Conservation (phyloP, 176 grass and related monocot species). For the Phragmites australis region DNA sequence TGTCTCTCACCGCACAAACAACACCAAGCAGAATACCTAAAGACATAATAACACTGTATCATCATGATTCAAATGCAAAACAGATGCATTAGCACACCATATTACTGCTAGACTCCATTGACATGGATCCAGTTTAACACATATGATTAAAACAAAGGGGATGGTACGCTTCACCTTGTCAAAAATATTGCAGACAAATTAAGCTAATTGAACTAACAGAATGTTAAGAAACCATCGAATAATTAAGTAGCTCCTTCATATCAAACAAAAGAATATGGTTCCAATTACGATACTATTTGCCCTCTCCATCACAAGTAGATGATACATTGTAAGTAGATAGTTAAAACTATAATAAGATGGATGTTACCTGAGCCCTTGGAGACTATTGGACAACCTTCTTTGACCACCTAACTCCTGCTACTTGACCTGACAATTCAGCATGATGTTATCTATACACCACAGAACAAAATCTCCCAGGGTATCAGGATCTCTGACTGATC, state of each 20-base stretch:
- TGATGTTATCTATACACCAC: conserved; percentile 87
- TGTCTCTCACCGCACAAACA: no score
- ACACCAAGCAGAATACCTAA: no score
- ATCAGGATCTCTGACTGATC: conserved; percentile 73
- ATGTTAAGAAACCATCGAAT: background rate
- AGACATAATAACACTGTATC: no score
- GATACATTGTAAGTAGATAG: background rate
- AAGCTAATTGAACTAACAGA: no score
- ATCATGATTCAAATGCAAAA: no score
- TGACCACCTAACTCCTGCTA: conserved; percentile 54
- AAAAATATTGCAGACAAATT: background rate
- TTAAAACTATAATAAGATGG: conserved; percentile 13
- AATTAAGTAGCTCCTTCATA: background rate
- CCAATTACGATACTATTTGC: background rate
- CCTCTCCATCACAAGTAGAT: background rate
- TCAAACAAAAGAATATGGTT: background rate
- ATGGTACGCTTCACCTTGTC: background rate
- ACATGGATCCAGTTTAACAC: conserved; percentile 2
- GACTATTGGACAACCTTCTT: conserved; percentile 71
- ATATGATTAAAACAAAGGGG: background rate
- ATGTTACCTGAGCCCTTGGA: conserved; percentile 80
- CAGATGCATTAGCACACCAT: background rate
- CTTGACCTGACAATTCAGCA: conserved; percentile 67
- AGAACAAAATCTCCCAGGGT: conserved; percentile 73
- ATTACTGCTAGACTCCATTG: background rate